phyloP scores from a whole-genome alignment of 495 filamentous ascomycete genomes.

The Rostrohypoxylon terebratum region DNA sequence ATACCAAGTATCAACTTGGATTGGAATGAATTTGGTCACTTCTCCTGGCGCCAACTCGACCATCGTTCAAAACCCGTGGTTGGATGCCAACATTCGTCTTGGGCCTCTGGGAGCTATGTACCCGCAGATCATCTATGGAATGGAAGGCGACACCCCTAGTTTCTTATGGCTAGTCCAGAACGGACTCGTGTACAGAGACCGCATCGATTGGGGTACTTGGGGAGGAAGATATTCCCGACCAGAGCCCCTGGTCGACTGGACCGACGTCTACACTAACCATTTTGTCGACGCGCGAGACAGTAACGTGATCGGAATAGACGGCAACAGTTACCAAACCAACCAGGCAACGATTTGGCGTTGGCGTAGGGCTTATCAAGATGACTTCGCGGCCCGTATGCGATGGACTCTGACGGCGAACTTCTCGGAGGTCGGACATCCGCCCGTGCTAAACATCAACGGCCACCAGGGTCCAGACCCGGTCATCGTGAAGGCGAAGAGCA shows the following conservation, averaged over 20 bases:
- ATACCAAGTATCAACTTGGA: constrained; percentile 6
- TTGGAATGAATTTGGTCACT: not conserved
- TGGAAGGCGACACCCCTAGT: constrained; percentile 27
- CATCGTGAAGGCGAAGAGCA: not conserved
- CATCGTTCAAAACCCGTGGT: constrained; percentile 6
- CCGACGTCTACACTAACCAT: not conserved
- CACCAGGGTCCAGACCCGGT: constrained; percentile 1
- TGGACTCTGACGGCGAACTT: constrained; percentile 21
- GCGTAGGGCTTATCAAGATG: constrained; percentile 22
- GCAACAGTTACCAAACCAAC: constrained; percentile 6
- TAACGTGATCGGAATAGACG: constrained; percentile 13
- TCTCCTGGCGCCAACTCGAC: not conserved
- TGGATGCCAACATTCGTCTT: constrained; percentile 4
- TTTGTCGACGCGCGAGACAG: constrained; percentile 13
- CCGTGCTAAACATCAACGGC: constrained; percentile 16
- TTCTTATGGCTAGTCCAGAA: constrained; percentile 24
- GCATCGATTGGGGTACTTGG: constrained; percentile 24
- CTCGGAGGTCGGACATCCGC: constrained; percentile 16
- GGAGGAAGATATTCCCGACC: constrained; percentile 14
- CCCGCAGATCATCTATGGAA: constrained; percentile 15
- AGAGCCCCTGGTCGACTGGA: constrained; percentile 2
- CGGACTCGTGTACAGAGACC: constrained; percentile 20
- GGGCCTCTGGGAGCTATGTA: constrained; percentile 6
- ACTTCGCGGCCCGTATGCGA: constrained; percentile 25
- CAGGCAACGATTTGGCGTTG: constrained; percentile 27